Evolutionary conservation across 2,329 filamentous ascomycete species (phyloP).

Genomic region (Pseudocercospora cruenta): DNA sequence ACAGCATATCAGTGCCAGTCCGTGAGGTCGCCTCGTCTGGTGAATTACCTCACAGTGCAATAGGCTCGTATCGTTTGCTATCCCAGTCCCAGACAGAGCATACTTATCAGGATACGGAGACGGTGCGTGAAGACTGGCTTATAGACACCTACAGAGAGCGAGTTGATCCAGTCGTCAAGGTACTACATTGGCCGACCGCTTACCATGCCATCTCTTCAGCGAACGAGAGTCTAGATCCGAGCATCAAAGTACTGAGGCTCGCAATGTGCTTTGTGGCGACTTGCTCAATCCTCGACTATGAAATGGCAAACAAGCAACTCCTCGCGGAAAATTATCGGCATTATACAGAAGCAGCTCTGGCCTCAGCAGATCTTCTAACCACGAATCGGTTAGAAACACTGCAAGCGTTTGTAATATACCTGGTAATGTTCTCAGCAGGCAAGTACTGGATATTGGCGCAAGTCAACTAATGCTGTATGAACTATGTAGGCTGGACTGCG

Average conservation of each 20-base stretch:
- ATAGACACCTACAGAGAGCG: slow-evolving; percentile 11
- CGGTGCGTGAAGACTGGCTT: not conserved
- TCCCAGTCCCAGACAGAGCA: not conserved
- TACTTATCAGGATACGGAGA: not conserved
- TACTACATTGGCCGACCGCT: slow-evolving; percentile 18
- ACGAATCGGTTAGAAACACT: not conserved
- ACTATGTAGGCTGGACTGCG: slow-evolving; percentile 15
- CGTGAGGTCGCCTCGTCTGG: not conserved
- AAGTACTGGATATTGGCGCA: not conserved
- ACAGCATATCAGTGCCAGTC: too few relatives aligned
- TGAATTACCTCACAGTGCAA: not conserved
- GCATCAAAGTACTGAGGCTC: slow-evolving; percentile 8
- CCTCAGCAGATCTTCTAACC: not conserved
- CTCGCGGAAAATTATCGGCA: not conserved
- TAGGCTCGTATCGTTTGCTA: not conserved
- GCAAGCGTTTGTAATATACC: slow-evolving; percentile 18
- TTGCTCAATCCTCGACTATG: slow-evolving; percentile 15
- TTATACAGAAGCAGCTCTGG: slow-evolving; percentile 4
- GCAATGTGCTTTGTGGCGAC: slow-evolving; percentile 17
- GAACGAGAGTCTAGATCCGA: not conserved
- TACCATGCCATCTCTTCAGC: not conserved
- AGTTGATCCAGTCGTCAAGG: slow-evolving; percentile 19
- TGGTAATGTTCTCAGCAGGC: not conserved
- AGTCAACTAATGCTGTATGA: not conserved
- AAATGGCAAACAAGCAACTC: slow-evolving; percentile 3